Evolutionary conservation across 768 basidiomycete species (phyloP).

Genomic region (Tubosaeta sp.): DNA sequence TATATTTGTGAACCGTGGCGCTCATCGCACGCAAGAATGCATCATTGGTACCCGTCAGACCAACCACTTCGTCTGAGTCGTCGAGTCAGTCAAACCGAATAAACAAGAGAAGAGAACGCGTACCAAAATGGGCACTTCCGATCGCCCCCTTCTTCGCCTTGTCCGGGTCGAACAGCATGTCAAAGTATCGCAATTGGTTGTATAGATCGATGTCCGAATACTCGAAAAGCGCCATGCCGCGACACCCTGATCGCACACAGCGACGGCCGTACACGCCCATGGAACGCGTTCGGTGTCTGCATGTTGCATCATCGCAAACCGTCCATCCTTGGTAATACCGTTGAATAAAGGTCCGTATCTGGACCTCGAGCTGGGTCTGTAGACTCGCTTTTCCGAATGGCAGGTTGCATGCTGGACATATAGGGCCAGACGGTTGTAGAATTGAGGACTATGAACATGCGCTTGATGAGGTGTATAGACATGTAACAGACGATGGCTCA

Average conservation of each 20-base stretch:
- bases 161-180: conserved; percentile 69
- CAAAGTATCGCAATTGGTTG: conserved; percentile 84
- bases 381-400: conserved; percentile 57
- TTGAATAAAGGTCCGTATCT: conserved; percentile 72
- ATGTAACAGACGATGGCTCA: conserved; percentile 25
- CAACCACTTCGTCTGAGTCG: conserved; percentile 49
- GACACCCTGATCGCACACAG: conserved; percentile 50
- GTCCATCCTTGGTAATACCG: conserved; percentile 90
- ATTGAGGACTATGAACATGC: conserved; percentile 52
- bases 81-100: neutral
- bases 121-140: conserved; percentile 43
- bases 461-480: neutral
- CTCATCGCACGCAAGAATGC: conserved; percentile 50
- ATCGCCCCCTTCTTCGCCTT: conserved; percentile 53
- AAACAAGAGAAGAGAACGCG: conserved; percentile 8
- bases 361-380: conserved; percentile 79
- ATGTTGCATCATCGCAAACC: conserved; percentile 82
- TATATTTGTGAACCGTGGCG: conserved; percentile 65
- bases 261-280: conserved; percentile 89
- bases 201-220: conserved; percentile 84
- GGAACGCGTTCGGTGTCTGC: conserved; percentile 80
- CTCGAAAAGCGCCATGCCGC: conserved; percentile 35
- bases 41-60: conserved; percentile 47
- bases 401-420: conserved; percentile 64
- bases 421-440: conserved; percentile 58